Evolutionary conservation across 2,329 filamentous ascomycete species (phyloP).

Genomic region (Penicillium psychrosexuale): DNA sequence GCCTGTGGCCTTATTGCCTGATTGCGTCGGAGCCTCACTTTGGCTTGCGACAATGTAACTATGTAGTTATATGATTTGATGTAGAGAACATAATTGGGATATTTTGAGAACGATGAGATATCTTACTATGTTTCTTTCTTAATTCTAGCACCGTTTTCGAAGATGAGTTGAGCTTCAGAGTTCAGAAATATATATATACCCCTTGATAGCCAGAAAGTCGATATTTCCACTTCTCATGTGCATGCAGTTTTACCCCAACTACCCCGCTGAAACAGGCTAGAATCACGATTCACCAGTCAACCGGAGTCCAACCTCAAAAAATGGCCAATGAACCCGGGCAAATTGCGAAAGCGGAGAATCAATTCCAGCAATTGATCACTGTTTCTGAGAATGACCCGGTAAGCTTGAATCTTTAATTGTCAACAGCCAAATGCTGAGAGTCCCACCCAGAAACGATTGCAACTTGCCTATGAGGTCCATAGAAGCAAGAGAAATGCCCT

Average conservation of each 20-base stretch:
- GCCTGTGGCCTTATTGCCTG: constrained; percentile 24
- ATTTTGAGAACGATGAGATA: too few relatives aligned
- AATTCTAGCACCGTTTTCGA: neutral
- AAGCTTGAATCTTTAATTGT: constrained; percentile 29
- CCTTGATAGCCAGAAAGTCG: neutral
- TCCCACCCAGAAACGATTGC: constrained; percentile 52
- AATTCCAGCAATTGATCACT: constrained; percentile 70
- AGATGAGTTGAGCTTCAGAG: neutral
- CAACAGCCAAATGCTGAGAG: constrained; percentile 6
- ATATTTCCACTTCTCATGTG: neutral
- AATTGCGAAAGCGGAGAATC: constrained; percentile 51
- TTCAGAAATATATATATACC: neutral
- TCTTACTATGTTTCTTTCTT: neutral
- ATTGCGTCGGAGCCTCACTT: constrained; percentile 16
- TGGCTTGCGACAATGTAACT: neutral
- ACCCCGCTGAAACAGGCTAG: constrained; percentile 5
- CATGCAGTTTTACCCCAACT: neutral
- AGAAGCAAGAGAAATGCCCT: constrained; percentile 71
- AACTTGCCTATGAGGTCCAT: constrained; percentile 69
- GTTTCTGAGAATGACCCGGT: constrained; percentile 67
- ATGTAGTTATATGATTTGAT: neutral
- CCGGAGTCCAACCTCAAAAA: neutral
- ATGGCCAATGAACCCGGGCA: constrained; percentile 8
- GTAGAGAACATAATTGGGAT: neutral
- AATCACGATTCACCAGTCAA: neutral